Evolutionary conservation across 1,284 basidiomycete species (phyloP).

Genomic region (Peniophora sp.): DNA sequence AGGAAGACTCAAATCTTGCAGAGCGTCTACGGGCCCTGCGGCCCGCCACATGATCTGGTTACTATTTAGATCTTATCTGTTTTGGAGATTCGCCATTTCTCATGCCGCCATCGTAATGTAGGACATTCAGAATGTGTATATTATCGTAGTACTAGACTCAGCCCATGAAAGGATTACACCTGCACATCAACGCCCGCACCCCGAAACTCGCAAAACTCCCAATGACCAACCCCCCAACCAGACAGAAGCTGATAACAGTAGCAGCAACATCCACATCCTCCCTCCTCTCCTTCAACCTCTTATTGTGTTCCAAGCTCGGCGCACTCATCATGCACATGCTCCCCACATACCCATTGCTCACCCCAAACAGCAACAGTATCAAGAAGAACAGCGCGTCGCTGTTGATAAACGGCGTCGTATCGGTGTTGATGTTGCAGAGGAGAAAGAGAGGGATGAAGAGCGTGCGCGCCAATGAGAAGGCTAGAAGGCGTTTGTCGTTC

Average conservation of each 20-base stretch:
- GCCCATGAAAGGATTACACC: constrained; percentile 59
- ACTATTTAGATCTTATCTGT: constrained; percentile 6
- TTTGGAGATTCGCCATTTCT: constrained; percentile 2
- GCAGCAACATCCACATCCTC: constrained; percentile 82
- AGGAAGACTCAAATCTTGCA: constrained; percentile 78
- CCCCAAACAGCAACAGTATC: constrained; percentile 66
- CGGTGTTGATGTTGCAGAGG: constrained; percentile 65
- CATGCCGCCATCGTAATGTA: neutral
- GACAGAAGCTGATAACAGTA: constrained; percentile 70
- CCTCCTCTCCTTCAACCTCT: constrained; percentile 47
- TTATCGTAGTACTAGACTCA: too few species aligned
- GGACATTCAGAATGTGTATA: too few species aligned
- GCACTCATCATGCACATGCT: constrained; percentile 68
- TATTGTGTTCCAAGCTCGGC: constrained; percentile 67
- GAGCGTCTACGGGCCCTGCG: constrained; percentile 76
- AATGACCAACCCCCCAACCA: constrained; percentile 67
- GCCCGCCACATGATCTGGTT: constrained; percentile 49
- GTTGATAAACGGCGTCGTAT: constrained; percentile 45
- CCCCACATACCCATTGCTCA: constrained; percentile 70
- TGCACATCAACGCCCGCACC: constrained; percentile 58
- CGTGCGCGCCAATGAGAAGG: constrained; percentile 61
- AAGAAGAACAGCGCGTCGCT: constrained; percentile 73
- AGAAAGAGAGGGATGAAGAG: constrained; percentile 81
- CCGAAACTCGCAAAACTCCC: constrained; percentile 78
- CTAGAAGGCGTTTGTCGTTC: constrained; percentile 53